These are phyloP conservation scores for Tetrapisispora pingtungensis DNA, from an alignment of 805 yeast genomes.

Conservation along the genomic window DNA sequence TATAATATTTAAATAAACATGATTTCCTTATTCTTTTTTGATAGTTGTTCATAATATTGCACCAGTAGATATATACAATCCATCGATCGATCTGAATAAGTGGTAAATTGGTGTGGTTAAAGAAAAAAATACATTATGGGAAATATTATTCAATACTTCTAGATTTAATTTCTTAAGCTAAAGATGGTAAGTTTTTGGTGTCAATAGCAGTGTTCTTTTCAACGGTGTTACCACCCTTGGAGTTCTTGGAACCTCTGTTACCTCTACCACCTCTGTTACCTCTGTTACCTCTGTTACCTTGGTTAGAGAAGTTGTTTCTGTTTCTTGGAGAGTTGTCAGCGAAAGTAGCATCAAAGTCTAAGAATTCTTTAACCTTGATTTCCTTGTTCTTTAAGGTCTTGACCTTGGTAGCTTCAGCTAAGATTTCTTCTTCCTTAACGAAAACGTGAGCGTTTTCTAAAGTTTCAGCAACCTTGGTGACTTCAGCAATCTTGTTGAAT, in stretches of 20 bases:
- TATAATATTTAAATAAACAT: constrained; percentile 3
- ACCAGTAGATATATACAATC: constrained; percentile 5
- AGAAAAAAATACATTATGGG: constrained; percentile 3
- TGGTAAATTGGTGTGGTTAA: constrained; percentile 1
- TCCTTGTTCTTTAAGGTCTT: constrained; percentile 67
- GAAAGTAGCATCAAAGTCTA: constrained; percentile 67
- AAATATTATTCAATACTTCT: constrained; percentile 3
- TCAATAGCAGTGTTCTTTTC: constrained; percentile 34
- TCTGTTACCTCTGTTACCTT: constrained; percentile 26
- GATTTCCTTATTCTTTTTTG: constrained; percentile 4
- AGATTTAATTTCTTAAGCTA: constrained; percentile 30
- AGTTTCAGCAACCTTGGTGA: constrained; percentile 25
- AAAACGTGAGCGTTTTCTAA: constrained; percentile 45
- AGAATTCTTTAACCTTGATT: constrained; percentile 68
- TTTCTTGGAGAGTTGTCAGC: constrained; percentile 40
- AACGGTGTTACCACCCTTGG: constrained; percentile 16
- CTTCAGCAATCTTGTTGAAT: constrained; percentile 42
- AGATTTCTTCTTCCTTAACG: constrained; percentile 54
- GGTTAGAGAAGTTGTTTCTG: constrained; percentile 4
- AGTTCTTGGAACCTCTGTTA: constrained; percentile 57
- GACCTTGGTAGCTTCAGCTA: constrained; percentile 47
- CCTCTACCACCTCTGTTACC: constrained; percentile 52
- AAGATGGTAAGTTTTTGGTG: constrained; percentile 68
- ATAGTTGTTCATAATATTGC: constrained; percentile 5
- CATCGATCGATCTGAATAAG: constrained; percentile 8